Evolutionary conservation across 78 protist species (phyloP).

Genomic region (Dictyostelium brefeldianum): DNA sequence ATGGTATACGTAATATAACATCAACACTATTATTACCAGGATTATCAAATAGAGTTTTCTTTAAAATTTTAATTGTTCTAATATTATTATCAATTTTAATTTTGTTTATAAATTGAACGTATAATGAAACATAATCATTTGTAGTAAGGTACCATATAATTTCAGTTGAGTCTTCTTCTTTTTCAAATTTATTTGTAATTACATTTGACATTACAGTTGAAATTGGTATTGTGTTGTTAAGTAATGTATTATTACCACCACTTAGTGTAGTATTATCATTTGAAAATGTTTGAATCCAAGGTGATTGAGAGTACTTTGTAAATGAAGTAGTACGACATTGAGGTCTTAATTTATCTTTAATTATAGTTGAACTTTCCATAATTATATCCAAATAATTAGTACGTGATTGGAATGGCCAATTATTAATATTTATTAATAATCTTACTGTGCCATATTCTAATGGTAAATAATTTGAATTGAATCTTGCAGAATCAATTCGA

Average conservation of each 20-base stretch:
- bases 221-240: background rate
- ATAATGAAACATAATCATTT: constrained; percentile 10
- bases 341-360: constrained; percentile 7
- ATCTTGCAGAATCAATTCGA: background rate
- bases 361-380: background rate
- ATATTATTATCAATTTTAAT: background rate
- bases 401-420: constrained; percentile 1
- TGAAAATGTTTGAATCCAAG: background rate
- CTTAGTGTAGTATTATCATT: no score
- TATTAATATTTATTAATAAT: background rate
- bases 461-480: background rate
- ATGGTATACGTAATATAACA: constrained; percentile 1
- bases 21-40: background rate
- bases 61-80: constrained; percentile 1
- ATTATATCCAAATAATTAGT: constrained; percentile 10
- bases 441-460: background rate
- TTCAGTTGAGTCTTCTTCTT: background rate
- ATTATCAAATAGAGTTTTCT: background rate
- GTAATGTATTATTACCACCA: background rate
- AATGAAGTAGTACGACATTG: constrained; percentile 7
- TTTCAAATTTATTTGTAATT: background rate
- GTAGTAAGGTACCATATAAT: constrained; percentile 18
- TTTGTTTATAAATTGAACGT: background rate
- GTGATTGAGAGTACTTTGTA: background rate
- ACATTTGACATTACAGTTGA: no score